Conservation (phyloP, 768 basidiomycete genomes). For the Rhodotorula paludigena region DNA sequence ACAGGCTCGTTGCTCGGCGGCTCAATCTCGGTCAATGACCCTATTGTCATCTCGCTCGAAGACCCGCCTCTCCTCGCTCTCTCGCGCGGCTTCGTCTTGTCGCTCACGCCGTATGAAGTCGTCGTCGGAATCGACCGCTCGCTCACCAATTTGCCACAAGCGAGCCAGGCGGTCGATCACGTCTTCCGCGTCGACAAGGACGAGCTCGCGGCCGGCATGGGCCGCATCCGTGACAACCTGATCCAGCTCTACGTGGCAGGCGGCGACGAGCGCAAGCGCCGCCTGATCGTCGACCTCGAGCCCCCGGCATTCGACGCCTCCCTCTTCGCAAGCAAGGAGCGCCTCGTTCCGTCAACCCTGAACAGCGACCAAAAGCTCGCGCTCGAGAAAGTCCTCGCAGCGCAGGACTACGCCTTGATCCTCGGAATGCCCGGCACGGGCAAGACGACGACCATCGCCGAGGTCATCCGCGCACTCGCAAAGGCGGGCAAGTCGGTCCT, state of each 20-base stretch:
- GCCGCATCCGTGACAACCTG: slow-evolving; percentile 81
- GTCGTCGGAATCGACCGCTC: slow-evolving; percentile 75
- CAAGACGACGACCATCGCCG: slow-evolving; percentile 90
- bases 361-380: slow-evolving; percentile 71
- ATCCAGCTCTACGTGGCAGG: slow-evolving; percentile 78
- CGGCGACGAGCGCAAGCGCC: slow-evolving; percentile 61
- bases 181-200: slow-evolving; percentile 90
- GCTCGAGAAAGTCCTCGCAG: slow-evolving; percentile 65
- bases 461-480: slow-evolving; percentile 74
- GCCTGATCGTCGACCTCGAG: slow-evolving; percentile 75
- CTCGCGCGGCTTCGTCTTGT: slow-evolving; percentile 73
- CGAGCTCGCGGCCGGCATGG: slow-evolving; percentile 80
- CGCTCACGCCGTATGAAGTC: slow-evolving; percentile 61
- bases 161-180: slow-evolving; percentile 43
- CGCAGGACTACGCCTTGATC: slow-evolving; percentile 83
- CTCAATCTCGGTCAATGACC: slow-evolving; percentile 71
- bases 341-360: slow-evolving; percentile 51
- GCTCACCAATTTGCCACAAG: slow-evolving; percentile 36
- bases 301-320: slow-evolving; percentile 60
- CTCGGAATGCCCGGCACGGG: slow-evolving; percentile 99
- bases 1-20: slow-evolving; percentile 61
- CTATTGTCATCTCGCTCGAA: slow-evolving; percentile 79
- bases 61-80: slow-evolving; percentile 72
- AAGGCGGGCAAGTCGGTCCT: slow-evolving; percentile 78
- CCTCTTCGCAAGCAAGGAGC: neutral